Evolutionary conservation across 108 stramenopile genomes (phyloP).

Genomic region (Seminavis robusta): DNA sequence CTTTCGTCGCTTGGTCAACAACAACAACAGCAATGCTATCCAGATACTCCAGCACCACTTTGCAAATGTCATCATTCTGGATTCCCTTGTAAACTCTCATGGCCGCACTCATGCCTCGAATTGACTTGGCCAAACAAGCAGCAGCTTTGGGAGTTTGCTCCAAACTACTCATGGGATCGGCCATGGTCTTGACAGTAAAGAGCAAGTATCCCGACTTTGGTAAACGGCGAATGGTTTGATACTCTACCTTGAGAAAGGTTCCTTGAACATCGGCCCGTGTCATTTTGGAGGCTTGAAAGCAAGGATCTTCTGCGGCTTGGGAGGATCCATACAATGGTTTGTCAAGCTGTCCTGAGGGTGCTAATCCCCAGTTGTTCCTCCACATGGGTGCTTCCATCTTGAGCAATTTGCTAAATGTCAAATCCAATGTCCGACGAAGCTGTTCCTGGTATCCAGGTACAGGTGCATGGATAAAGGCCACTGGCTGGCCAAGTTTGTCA

Average conservation of each 20-base stretch:
- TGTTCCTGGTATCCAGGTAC: slow-evolving; percentile 10
- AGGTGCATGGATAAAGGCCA: slow-evolving; percentile 7
- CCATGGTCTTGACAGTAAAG: slow-evolving; percentile 3
- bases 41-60: not conserved
- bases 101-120: not conserved
- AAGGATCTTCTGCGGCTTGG: not conserved
- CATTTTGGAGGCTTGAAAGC: no score
- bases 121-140: slow-evolving; percentile 3
- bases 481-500: slow-evolving; percentile 3
- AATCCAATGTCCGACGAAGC: not conserved
- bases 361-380: slow-evolving; percentile 12
- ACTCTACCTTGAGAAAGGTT: slow-evolving; percentile 5
- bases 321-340: not conserved
- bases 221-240: slow-evolving; percentile 10
- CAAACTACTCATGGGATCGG: slow-evolving; percentile 1
- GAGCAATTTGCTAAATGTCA: slow-evolving; percentile 4
- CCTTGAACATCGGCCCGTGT: not conserved
- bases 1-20: no score
- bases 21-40: not conserved
- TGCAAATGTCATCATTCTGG: not conserved
- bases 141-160: slow-evolving; percentile 1
- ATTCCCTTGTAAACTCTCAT: not conserved
- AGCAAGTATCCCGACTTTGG: not conserved
- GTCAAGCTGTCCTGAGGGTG: not conserved
- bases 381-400: slow-evolving; percentile 6